Evolutionary conservation across 805 yeast genomes (phyloP).

Genomic region (Schwanniomyces polymorphus): DNA sequence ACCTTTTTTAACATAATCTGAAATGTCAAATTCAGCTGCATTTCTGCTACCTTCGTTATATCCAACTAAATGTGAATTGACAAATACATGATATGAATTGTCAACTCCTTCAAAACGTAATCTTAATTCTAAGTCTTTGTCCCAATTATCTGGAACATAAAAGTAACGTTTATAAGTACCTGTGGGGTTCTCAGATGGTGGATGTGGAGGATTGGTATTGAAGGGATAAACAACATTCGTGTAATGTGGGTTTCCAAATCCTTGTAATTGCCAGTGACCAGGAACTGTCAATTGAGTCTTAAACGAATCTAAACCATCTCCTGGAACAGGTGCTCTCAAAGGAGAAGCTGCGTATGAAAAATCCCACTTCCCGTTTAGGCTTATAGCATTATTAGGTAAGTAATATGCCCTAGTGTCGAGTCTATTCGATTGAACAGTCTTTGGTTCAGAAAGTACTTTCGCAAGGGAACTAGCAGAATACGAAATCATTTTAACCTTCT

Average conservation of each 20-base stretch:
- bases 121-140: conserved; percentile 12
- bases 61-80: conserved; percentile 31
- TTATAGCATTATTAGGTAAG: conserved; percentile 9
- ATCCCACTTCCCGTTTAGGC: conserved; percentile 15
- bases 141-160: conserved; percentile 13
- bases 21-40: conserved; percentile 29
- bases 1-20: conserved; percentile 7
- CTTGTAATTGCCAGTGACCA: conserved; percentile 37
- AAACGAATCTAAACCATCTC: conserved; percentile 2
- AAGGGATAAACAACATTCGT: conserved; percentile 32
- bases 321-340: conserved; percentile 7
- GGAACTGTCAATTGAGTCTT: conserved; percentile 21
- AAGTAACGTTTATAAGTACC: conserved; percentile 30
- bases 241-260: conserved; percentile 32
- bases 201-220: conserved; percentile 31
- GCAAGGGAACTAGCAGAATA: conserved; percentile 1
- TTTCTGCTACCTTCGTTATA: conserved; percentile 32
- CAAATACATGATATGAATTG: conserved; percentile 27
- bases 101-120: conserved; percentile 38
- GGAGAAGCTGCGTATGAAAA: conserved; percentile 10
- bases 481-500: background rate
- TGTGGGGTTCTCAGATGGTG: conserved; percentile 29
- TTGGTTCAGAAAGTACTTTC: conserved; percentile 9
- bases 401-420: conserved; percentile 13
- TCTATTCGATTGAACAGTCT: conserved; percentile 9